Evolutionary conservation across 2,329 filamentous ascomycete genomes (phyloP), one percentile per base, ranked within the genome.

Genomic region (Penicillium glabrum): DNA sequence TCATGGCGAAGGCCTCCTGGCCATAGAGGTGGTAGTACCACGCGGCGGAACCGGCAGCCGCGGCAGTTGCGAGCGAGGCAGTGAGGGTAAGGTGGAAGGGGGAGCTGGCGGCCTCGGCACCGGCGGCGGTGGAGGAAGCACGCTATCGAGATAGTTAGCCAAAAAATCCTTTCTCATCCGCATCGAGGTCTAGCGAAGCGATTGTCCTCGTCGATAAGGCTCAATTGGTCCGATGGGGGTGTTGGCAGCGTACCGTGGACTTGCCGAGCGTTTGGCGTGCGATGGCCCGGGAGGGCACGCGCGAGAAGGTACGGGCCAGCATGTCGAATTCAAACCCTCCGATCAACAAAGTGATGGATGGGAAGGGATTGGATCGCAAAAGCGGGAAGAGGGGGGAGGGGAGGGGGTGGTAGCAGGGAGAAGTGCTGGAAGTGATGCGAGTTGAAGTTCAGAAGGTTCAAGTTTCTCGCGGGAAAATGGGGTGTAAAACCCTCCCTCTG

Each of bases 11-110:
- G 62, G 90, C 89, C 70, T 89, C 87, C 70, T 90, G 86, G 72
- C 93, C 95, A 79, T 96, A 98, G 69, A 96, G 88, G 80, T 96
- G 91, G 79, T 93, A 96, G 83, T 97, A 98, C 92, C 93, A 98
- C 69, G 91, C 93, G 72, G 93, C 87, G 67, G 93, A 93, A 71
- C 92, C 93, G 78, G 91, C 82, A 70, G 93, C 91, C 73, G 92
- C 84, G 70, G 89, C 86, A 69, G 92, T 96, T 69, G 95, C 93
- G 74, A 90, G 90, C 72, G 87, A 86, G 73, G 91, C 91, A 75
- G 93, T 89, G 71, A 93, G 83, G 80, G 93, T 97, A 78, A 95
- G 83, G 79, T 88, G 88, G 79, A 90, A 88, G 70, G 89, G 83
- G 71, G 90, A 89, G 74, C 88, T 86, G 76, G 87, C 82, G 76